Percentiles rank a stretch among this genome's conserved stretches.
Conservation (phyloP, 2,329 filamentous ascomycete species). For the Pseudogymnoascus sp. region DNA sequence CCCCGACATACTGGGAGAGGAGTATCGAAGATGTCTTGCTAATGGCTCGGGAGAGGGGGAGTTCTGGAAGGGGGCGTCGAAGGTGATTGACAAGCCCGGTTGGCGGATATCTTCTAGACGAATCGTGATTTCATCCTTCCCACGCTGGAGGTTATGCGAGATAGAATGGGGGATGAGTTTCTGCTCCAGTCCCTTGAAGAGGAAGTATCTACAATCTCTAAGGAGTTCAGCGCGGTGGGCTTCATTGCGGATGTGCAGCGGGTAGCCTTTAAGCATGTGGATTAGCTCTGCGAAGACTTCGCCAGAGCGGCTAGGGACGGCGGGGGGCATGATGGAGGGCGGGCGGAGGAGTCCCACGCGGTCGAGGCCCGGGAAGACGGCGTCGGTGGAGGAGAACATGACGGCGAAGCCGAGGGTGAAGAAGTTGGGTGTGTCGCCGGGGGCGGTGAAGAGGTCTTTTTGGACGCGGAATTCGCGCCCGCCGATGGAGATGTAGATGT, state of each 20-base stretch:
- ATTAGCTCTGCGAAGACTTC: constrained; percentile 77
- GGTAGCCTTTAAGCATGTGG: constrained; percentile 75
- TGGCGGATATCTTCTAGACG: constrained; percentile 82
- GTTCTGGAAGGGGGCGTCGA: constrained; percentile 34
- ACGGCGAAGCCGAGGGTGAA: constrained; percentile 85
- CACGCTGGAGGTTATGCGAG: constrained; percentile 62
- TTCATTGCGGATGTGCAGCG: constrained; percentile 66
- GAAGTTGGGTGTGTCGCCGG: constrained; percentile 91
- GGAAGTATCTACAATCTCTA: constrained; percentile 84
- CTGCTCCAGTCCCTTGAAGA: constrained; percentile 87
- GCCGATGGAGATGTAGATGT: constrained; percentile 88
- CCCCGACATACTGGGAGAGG: constrained; percentile 28
- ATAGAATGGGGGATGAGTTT: constrained; percentile 71
- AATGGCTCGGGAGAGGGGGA: constrained; percentile 20
- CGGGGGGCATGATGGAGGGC: constrained; percentile 75
- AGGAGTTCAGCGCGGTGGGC: constrained; percentile 70
- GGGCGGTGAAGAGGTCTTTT: constrained; percentile 73
- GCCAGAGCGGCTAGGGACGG: constrained; percentile 72
- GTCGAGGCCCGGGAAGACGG: constrained; percentile 80
- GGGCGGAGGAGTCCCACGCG: constrained; percentile 73
- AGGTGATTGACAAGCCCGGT: constrained; percentile 63
- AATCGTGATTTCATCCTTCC: constrained; percentile 67
- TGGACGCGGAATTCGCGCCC: constrained; percentile 82
- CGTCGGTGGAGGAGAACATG: constrained; percentile 72
- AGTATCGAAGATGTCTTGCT: constrained; percentile 23